Conservation (phyloP, 225 moss, liverwort and hornwort genomes). For the Physcomitrellopsis africana region DNA sequence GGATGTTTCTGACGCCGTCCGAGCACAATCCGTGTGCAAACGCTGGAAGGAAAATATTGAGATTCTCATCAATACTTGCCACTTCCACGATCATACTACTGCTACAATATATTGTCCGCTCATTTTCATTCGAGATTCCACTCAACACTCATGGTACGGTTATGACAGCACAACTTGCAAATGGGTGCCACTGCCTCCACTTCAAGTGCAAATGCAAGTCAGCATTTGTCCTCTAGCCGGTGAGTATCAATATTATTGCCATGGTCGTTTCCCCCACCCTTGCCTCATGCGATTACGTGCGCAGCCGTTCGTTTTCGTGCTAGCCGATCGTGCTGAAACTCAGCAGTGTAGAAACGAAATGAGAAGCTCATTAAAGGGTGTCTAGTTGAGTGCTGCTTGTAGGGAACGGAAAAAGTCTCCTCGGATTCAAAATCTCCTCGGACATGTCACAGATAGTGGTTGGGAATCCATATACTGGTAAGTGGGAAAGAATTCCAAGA, state of each 20-base stretch:
- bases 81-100: slow-evolving; percentile 1
- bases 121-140: slow-evolving; percentile 27
- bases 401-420: slow-evolving; percentile 44
- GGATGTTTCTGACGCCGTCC: neutral
- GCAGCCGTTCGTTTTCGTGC: too few relatives aligned
- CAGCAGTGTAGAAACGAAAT: too few relatives aligned
- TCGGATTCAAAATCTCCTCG: slow-evolving; percentile 31
- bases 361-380: neutral
- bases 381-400: slow-evolving; percentile 1
- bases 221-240: slow-evolving; percentile 40
- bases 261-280: too few relatives aligned
- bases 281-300: neutral
- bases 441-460: slow-evolving; percentile 33
- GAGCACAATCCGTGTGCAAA: slow-evolving; percentile 38
- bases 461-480: slow-evolving; percentile 32
- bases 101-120: slow-evolving; percentile 39
- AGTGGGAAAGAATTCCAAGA: slow-evolving; percentile 32
- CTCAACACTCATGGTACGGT: slow-evolving; percentile 42
- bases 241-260: neutral
- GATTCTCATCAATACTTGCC: neutral
- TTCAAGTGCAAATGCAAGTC: slow-evolving; percentile 21
- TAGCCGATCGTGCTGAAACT: too few relatives aligned
- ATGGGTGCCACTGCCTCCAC: slow-evolving; percentile 41
- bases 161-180: slow-evolving; percentile 16
- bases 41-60: slow-evolving; percentile 27